Base-by-base conservation (phyloP, 2,329 filamentous ascomycete species). In the Clarireedia hainanense region DNA sequence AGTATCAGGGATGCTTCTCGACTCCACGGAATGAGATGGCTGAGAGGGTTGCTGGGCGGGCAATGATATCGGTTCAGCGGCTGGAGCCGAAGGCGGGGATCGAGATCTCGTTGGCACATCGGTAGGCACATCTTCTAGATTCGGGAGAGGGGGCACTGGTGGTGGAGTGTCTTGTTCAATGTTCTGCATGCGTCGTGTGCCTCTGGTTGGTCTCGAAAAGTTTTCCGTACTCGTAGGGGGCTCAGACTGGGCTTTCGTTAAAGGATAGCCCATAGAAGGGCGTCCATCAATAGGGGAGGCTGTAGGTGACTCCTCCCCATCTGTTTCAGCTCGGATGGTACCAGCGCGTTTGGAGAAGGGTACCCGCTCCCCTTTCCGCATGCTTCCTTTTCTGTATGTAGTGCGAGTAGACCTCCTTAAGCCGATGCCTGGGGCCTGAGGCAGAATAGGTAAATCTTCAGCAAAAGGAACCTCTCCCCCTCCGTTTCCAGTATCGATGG, bases 381-480 rank as follows among this genome's bases (percentile, higher is more conserved):
- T 71, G 73, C 91, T 96, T 36, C 91, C 91, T 64, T 84, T 89
- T 65, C 91, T 79, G 70, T 97, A 97, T 26, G 89, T 92, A 5
- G 94, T 99, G 54, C 89, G 82, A 20, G 91, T 99, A 12, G 94
- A 96, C 59, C 94, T 83, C 64, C 94, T 86, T 49, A 99, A 74
- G 34, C 89, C 89, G 70, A 86, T 84, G 3, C 89, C 89, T 1
- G 84, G 84, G 55, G 80, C 84, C 56, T 86, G 81, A 1, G 91
- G 88, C 43, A 97, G 74, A 60, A 97, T 96, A 6, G 91, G 91
- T 74, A 88, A 85, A 68, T 97, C 92, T 42, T 89, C 88, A 23
- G 72, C 63, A 66, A 63, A 43, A 17, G 54, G 46, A 10, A 68
- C 69, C 47, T 77, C 73, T 12, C 64, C 67, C 12, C 61, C 48